Evolutionary conservation across 352 stramenopile species (phyloP).

Genomic region (Peronospora farinosa): DNA sequence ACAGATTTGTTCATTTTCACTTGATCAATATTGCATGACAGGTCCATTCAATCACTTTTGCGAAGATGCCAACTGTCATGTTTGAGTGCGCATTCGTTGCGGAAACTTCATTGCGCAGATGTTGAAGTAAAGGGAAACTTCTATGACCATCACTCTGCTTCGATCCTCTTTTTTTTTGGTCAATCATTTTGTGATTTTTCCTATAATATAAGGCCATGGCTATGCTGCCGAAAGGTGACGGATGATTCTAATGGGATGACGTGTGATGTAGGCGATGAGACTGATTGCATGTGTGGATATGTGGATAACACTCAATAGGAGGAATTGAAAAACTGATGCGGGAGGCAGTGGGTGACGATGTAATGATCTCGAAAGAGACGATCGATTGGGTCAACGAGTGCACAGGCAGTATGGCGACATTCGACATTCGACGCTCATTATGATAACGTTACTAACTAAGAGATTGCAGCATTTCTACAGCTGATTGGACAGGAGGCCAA

Average conservation of each 20-base stretch:
- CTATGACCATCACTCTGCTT: constrained; percentile 17
- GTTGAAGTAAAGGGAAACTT: constrained; percentile 23
- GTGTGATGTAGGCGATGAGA: background rate
- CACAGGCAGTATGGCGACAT: constrained; percentile 28
- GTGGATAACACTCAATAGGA: constrained; percentile 10
- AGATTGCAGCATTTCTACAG: constrained; percentile 42
- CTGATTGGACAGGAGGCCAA: constrained; percentile 48
- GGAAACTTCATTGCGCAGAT: constrained; percentile 33
- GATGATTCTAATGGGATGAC: background rate
- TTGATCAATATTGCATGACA: no score
- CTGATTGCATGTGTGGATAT: constrained; percentile 1
- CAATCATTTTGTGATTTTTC: background rate
- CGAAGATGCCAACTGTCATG: no score
- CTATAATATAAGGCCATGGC: background rate
- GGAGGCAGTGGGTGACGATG: constrained; percentile 47
- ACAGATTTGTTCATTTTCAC: no score
- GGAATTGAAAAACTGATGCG: constrained; percentile 39
- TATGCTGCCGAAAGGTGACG: constrained; percentile 20
- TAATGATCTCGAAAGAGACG: constrained; percentile 56
- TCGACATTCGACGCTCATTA: background rate
- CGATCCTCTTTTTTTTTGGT: background rate
- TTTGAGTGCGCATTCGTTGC: no score
- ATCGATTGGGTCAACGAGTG: constrained; percentile 63
- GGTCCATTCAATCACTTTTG: no score
- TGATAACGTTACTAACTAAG: constrained; percentile 4